Evolutionary conservation across 805 yeast species (phyloP).

Genomic region (Wilhelminamyces savonicus): DNA sequence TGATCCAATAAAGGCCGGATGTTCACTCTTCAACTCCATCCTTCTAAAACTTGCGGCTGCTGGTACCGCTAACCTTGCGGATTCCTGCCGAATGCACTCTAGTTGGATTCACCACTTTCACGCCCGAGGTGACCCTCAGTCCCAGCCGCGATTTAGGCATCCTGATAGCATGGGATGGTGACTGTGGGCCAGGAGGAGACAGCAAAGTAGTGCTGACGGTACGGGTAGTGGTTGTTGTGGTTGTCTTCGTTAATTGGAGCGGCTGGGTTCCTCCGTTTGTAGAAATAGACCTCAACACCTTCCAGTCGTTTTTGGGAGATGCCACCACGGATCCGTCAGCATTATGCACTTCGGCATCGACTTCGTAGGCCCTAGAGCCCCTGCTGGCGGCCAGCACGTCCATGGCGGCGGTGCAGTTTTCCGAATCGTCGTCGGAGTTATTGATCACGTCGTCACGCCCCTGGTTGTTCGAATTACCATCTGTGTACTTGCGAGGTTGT

Average conservation of each 20-base stretch:
- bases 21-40: too few relatives aligned
- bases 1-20: too few relatives aligned
- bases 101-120: constrained; percentile 7
- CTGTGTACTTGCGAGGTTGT: constrained; percentile 76
- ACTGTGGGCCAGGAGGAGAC: constrained; percentile 28
- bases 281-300: constrained; percentile 32
- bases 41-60: too few relatives aligned
- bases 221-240: constrained; percentile 44
- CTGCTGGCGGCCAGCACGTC: constrained; percentile 17
- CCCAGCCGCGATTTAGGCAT: constrained; percentile 16
- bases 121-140: constrained; percentile 11
- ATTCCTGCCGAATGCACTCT: constrained; percentile 13
- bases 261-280: constrained; percentile 27
- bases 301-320: constrained; percentile 30
- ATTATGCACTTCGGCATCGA: constrained; percentile 7
- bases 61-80: constrained; percentile 16
- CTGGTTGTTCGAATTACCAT: constrained; percentile 16
- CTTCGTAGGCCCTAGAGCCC: constrained; percentile 7
- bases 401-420: constrained; percentile 7
- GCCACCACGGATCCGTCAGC: constrained; percentile 6
- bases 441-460: constrained; percentile 11
- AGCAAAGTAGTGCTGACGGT: constrained; percentile 39
- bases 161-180: constrained; percentile 14
- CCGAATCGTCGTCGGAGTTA: constrained; percentile 40
- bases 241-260: constrained; percentile 34